Evolutionary conservation across 140 eudicot species (phyloP).

Genomic region (Bidens hawaiensis): DNA sequence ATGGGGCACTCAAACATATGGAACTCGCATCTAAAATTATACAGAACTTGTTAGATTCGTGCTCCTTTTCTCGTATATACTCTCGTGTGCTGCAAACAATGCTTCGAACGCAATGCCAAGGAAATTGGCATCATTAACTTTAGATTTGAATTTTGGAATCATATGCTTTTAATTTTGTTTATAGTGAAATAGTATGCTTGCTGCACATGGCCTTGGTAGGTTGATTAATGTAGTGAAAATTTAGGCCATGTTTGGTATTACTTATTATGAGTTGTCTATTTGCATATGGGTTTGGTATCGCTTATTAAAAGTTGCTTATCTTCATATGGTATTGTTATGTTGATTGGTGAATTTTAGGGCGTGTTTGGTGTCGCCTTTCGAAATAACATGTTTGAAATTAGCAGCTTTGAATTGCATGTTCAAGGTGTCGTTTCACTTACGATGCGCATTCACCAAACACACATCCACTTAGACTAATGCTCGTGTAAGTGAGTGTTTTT

Average conservation of each 20-base stretch:
- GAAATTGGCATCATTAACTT: conserved; percentile 76
- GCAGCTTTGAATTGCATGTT: no score
- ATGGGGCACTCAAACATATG: conserved; percentile 64
- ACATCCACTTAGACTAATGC: background rate
- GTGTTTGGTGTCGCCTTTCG: background rate
- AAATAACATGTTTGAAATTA: background rate
- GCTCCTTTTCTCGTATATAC: conserved; percentile 13
- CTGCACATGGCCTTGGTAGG: background rate
- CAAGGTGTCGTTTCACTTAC: no score
- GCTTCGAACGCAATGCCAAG: conserved; percentile 71
- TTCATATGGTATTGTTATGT: no score
- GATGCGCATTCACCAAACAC: no score
- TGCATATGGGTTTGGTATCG: no score
- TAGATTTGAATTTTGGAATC: background rate
- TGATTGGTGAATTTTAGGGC: background rate
- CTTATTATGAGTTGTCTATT: no score
- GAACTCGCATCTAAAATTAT: conserved; percentile 52
- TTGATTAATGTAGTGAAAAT: background rate
- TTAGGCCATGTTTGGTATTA: no score
- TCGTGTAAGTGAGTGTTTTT: background rate
- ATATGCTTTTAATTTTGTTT: background rate
- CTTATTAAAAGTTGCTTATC: no score
- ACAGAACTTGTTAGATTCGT: conserved; percentile 50
- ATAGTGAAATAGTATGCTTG: background rate
- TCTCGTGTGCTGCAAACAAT: conserved; percentile 70